phyloP scores from a whole-genome alignment of 2,329 filamentous ascomycete genomes.

The Aspergillus sclerotialis region DNA sequence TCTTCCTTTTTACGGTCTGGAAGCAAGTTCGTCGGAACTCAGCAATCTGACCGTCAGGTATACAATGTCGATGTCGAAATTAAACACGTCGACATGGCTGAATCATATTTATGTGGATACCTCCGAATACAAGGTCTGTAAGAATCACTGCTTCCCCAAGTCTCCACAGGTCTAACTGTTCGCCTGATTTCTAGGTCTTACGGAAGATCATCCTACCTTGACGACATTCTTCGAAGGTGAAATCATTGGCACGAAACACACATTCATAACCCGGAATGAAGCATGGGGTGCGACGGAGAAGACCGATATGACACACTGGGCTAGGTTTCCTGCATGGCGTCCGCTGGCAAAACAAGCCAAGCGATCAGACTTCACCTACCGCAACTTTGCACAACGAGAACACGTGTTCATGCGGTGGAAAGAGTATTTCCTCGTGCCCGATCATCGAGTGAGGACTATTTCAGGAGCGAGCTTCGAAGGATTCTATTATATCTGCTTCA shows the following conservation, averaged over 20 bases:
- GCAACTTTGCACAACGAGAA: constrained; percentile 69
- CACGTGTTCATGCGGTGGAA: constrained; percentile 99
- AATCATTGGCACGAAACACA: constrained; percentile 91
- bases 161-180: constrained; percentile 5
- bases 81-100: constrained; percentile 88
- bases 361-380: constrained; percentile 52
- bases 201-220: constrained; percentile 91
- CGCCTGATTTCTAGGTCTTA: constrained; percentile 58
- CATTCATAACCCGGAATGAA: constrained; percentile 83
- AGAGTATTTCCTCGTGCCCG: constrained; percentile 92
- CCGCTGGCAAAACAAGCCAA: constrained; percentile 62
- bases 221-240: constrained; percentile 98
- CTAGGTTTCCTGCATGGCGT: constrained; percentile 78
- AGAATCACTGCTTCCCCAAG: neutral
- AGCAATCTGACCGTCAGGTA: constrained; percentile 84
- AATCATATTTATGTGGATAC: constrained; percentile 93
- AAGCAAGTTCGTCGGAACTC: constrained; percentile 81
- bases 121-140: constrained; percentile 80
- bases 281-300: constrained; percentile 90
- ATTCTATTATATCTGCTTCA: constrained; percentile 99
- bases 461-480: constrained; percentile 94
- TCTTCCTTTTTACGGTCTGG: constrained; percentile 82
- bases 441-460: constrained; percentile 86
- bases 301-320: constrained; percentile 89
- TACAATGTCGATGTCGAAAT: constrained; percentile 97